These are phyloP conservation scores for Oropetium thomaeum DNA, from an alignment of 176 grass and related monocot genomes.

Conservation along the genomic window DNA sequence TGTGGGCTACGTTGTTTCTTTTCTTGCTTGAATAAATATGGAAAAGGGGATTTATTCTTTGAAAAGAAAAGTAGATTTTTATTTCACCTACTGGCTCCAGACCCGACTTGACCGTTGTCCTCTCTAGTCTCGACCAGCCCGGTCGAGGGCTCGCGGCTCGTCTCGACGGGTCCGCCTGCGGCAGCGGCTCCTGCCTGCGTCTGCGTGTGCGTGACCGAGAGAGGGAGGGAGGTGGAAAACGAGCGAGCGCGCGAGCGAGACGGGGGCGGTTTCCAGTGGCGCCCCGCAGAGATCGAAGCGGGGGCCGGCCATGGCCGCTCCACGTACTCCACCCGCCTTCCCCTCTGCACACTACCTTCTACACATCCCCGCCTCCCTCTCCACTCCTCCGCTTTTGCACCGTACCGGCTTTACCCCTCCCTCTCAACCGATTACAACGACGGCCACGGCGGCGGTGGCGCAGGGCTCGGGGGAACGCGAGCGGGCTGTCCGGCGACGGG, in stretches of 20 bases:
- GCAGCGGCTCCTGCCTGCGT: background rate
- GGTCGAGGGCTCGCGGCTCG: background rate
- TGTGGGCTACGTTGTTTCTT: no score
- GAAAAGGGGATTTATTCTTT: background rate
- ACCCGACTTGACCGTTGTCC: background rate
- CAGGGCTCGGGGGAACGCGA: background rate
- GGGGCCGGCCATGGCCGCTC: constrained; percentile 38
- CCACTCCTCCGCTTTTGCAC: constrained; percentile 50
- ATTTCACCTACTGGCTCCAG: background rate
- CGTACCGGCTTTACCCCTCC: background rate
- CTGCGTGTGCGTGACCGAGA: background rate
- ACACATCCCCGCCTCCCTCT: constrained; percentile 32
- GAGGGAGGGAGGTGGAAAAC: background rate
- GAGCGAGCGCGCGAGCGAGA: constrained; percentile 13
- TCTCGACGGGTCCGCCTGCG: background rate
- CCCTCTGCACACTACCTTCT: constrained; percentile 16
- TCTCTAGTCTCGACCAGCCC: background rate
- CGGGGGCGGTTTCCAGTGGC: constrained; percentile 41
- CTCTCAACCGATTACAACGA: background rate
- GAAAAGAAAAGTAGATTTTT: no score
- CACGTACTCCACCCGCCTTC: constrained; percentile 33
- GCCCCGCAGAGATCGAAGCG: constrained; percentile 52
- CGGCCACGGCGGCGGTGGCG: background rate
- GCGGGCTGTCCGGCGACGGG: background rate
- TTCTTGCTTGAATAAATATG: no score